phyloP scores from a whole-genome alignment of 306 rosid species.

The Psophocarpus tetragonolobus region DNA sequence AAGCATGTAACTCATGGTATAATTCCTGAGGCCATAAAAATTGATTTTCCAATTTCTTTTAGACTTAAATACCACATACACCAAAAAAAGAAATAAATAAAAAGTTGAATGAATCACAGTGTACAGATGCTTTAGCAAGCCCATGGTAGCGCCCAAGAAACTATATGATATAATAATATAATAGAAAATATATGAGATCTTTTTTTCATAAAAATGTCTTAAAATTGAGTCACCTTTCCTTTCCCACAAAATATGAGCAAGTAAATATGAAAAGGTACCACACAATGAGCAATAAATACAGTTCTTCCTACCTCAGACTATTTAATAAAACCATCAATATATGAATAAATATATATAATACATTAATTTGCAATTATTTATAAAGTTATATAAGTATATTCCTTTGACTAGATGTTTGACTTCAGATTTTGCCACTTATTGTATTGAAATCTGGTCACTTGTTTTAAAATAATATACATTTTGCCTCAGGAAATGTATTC shows the following conservation, averaged over 20 bases:
- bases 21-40: constrained; percentile 62
- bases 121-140: background rate
- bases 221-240: background rate
- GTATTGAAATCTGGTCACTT: too few relatives aligned
- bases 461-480: too few relatives aligned
- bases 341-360: background rate
- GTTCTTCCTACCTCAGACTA: background rate
- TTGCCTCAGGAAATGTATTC: too few relatives aligned
- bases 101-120: constrained; percentile 11
- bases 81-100: background rate
- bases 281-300: constrained; percentile 14
- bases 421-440: too few relatives aligned
- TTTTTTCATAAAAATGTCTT: background rate
- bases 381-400: background rate
- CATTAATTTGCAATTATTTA: background rate
- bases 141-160: background rate
- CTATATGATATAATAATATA: too few relatives aligned
- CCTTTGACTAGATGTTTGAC: too few relatives aligned
- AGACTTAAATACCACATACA: constrained; percentile 1
- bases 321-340: constrained; percentile 1
- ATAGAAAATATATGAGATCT: constrained; percentile 14
- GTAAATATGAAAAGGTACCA: background rate
- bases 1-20: constrained; percentile 75
- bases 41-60: constrained; percentile 15
- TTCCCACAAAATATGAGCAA: background rate